Evolutionary conservation across 1,284 basidiomycete species (phyloP), one percentile per base, ranked within the genome.

Genomic region (Amylostereum chailletii): DNA sequence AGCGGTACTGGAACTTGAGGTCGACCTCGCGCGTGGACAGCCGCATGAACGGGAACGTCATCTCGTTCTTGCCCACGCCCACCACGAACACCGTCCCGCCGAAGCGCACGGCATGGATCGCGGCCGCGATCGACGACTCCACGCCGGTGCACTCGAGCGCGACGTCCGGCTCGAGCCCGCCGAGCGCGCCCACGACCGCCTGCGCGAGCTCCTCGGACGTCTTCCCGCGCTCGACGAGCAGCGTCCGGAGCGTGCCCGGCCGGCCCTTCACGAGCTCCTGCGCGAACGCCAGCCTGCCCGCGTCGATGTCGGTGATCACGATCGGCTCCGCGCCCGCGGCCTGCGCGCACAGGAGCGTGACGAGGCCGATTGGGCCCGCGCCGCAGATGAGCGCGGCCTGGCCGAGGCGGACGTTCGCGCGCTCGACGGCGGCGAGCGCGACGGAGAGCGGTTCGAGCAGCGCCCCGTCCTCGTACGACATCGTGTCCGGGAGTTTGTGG

Each of bases 351-450:
- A 89, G 82, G 52, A 91, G 79, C 42, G 80, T 76, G 41, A 92
- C 74, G 27, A 95, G 72, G 6, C 92, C 91, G 51, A 94, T 92
- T 1, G 92, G 92, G 10, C 92, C 92, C 34, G 92, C 90, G 49
- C 79, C 80, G 56, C 79, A 81, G 52, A 83, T 71, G 26, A 83
- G 66, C 45, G 73, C 61, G 7, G 78, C 69, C 55, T 83, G 80
- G 6, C 81, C 80, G 32, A 83, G 76, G 36, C 78, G 72, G 43
- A 83, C 70, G 19, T 71, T 74, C 44, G 79, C 68, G 32, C 80
- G 74, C 48, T 83, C 81, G 30, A 83, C 74, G 29, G 79, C 81
- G 0, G 81, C 80, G 10, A 83, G 61, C 3, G 79, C 81, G 33
- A 82, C 79, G 1, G 79, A 74, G 29, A 82, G 62, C 8, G 81